phyloP scores from a whole-genome alignment of 441 rosid genomes.

The Isatis lusitanica region DNA sequence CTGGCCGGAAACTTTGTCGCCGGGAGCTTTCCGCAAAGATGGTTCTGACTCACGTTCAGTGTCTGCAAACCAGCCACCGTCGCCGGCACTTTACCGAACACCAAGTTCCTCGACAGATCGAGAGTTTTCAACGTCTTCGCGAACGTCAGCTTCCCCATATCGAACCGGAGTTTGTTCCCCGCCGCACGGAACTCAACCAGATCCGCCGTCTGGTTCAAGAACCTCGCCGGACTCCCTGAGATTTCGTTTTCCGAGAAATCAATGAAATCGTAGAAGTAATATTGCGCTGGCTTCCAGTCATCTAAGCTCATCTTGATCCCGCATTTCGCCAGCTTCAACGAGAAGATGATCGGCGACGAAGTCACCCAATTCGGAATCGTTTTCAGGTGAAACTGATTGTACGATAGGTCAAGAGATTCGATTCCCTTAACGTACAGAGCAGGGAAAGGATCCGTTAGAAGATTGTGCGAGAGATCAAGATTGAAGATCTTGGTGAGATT shows the following conservation, averaged over 20 bases:
- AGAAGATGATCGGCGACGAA: slow-evolving; percentile 55
- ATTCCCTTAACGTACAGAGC: slow-evolving; percentile 54
- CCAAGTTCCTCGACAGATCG: slow-evolving; percentile 61
- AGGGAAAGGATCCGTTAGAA: slow-evolving; percentile 60
- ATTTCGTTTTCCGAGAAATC: slow-evolving; percentile 71
- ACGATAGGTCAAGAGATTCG: slow-evolving; percentile 66
- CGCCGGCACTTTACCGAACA: slow-evolving; percentile 56
- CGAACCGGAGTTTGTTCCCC: slow-evolving; percentile 56
- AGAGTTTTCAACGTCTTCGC: slow-evolving; percentile 46
- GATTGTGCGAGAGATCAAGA: slow-evolving; percentile 64
- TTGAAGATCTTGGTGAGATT: slow-evolving; percentile 68
- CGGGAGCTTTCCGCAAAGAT: slow-evolving; percentile 73
- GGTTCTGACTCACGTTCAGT: slow-evolving; percentile 59
- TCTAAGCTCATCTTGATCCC: slow-evolving; percentile 61
- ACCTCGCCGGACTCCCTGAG: slow-evolving; percentile 53
- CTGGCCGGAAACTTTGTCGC: slow-evolving; percentile 51
- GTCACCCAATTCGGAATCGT: slow-evolving; percentile 76
- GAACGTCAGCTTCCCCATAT: slow-evolving; percentile 49
- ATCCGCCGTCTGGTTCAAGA: slow-evolving; percentile 59
- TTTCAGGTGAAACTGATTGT: slow-evolving; percentile 57
- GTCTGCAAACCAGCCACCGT: slow-evolving; percentile 44
- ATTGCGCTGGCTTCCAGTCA: slow-evolving; percentile 58
- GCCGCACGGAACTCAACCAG: slow-evolving; percentile 57
- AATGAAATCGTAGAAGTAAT: slow-evolving; percentile 50
- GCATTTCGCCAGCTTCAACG: slow-evolving; percentile 67